Evolutionary conservation across 2,329 filamentous ascomycete genomes (phyloP), one percentile per base, ranked within the genome.

Genomic region (Cordyceps fumosorosea): DNA sequence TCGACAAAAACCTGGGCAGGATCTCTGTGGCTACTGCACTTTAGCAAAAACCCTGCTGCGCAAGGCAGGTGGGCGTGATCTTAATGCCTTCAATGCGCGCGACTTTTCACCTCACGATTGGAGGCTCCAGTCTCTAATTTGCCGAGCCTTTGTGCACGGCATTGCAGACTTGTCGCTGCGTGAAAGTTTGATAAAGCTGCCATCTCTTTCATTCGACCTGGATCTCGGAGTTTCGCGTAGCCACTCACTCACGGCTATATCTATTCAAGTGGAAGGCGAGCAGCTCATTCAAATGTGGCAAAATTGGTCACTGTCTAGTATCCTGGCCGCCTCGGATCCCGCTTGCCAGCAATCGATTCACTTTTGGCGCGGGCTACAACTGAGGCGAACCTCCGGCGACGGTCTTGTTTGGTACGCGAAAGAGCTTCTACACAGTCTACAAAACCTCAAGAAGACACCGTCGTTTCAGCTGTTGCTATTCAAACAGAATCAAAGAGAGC

Each of bases 191-290:
- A 65, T 74, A 44, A 68, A 65, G 5, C 82, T 79, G 59, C 75
- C 73, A n/a, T 84, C 84, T 2, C 75, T 86, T 7, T 69, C 72
- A 6, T 76, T 77, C 34, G 70, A 69, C 16, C 64, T 70, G 10
- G 56, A 64, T 1, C 60, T 69, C 0, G 67, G 69, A 2, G 57
- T 65, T 2, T 66, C 71, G 6, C 71, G 71, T 56, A 71, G 75
- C 62, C 79, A 81, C 45, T 82, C 83, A 3, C 77, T 88, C 0
- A 72, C 76, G n/a, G 82, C 83, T 0, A 77, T 84, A 2, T 79
- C 75, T 64, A 78, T 74, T 16, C 82, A 86, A 65, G 71, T 79
- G 2, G 84, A 88, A 66, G 84, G 84, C 8, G 84, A 87, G 67
- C 73, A 74, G 22, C 69, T 85, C 24, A 73, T 81, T 1, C 76